Evolutionary conservation across 495 filamentous ascomycete species (phyloP).

Genomic region (Podospora comata): DNA sequence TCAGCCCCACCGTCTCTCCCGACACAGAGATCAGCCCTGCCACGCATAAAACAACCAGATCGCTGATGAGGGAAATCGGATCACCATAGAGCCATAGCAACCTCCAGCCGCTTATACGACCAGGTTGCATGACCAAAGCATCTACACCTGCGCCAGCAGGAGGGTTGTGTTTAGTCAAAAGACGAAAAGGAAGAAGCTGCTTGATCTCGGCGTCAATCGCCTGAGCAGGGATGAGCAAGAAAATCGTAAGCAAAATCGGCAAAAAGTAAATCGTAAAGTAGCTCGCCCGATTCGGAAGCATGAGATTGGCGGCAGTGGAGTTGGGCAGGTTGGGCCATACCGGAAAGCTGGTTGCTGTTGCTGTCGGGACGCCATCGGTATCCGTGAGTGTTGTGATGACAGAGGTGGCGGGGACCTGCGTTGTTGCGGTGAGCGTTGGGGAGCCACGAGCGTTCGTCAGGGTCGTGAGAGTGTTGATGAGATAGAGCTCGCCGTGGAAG

Average conservation of each 20-base stretch:
- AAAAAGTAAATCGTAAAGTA: slow-evolving; percentile 16
- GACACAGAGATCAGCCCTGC: slow-evolving; percentile 7
- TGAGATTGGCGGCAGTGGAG: slow-evolving; percentile 4
- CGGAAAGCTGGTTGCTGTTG: slow-evolving; percentile 8
- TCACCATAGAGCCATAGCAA: neutral
- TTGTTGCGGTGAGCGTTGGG: neutral
- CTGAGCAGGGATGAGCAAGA: slow-evolving; percentile 9
- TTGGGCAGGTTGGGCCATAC: slow-evolving; percentile 12
- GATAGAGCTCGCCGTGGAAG: neutral
- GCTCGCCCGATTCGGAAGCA: neutral
- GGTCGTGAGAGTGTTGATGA: neutral
- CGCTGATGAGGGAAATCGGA: neutral
- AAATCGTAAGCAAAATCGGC: slow-evolving; percentile 8
- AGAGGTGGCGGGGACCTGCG: neutral
- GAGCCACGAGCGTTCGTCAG: neutral
- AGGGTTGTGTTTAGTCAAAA: neutral
- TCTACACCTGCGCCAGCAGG: neutral
- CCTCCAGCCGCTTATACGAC: neutral
- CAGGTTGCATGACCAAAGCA: neutral
- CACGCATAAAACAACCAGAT: neutral
- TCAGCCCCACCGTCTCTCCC: slow-evolving; percentile 14
- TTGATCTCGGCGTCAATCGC: slow-evolving; percentile 13
- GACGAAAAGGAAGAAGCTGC: slow-evolving; percentile 11
- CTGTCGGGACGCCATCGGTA: neutral
- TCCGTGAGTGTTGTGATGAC: neutral